Base-by-base conservation (phyloP, 2,329 filamentous ascomycete species). In the Pseudogymnoascus sp. region DNA sequence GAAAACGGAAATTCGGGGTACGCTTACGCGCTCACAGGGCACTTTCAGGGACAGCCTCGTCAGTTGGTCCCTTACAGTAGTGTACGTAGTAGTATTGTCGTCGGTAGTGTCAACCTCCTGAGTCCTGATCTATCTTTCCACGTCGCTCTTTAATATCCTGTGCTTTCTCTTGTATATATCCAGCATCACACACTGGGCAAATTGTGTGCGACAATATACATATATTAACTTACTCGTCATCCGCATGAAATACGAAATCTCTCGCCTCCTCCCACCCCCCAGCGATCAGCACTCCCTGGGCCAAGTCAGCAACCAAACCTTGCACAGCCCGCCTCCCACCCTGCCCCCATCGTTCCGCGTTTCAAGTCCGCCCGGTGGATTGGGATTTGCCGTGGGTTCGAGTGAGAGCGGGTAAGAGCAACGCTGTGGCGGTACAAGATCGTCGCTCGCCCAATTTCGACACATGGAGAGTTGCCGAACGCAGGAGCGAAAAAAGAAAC, bases 181-280 rank as follows among this genome's bases (percentile, higher is more conserved):
- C 26, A 52, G 45, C n/a, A 31, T 52, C 45, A 31, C 10, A 31
- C 23, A 19, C 19, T 19, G 31, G 45, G 26, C 14, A 31, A 52
- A 31, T 16, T 19, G 4, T 31, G 8, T 7, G 8, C 21, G 3
- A 12, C n/a, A 52, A 52, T 52, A 31, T 52, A 31, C 26, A 19
- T 52, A 52, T 31, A 52, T 52, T 52, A 52, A 16, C 4, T 14
- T 31, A 6, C 45, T 49, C 10, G 45, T 52, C 45, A 52, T 52
- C 45, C n/a, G 45, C 45, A 52, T 52, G 45, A 52, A 31, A 52
- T 52, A 52, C 45, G 26, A 52, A 52, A 52, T 52, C 45, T 29
- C 45, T 52, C 45, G 14, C n/a, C 45, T 31, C 45, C 45, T 52
- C 43, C 23, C 23, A 14, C 21, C 14, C 14, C 5, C 5, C 21